phyloP scores from a whole-genome alignment of 73 alveolate genomes.

The Paramecium primaurelia region DNA sequence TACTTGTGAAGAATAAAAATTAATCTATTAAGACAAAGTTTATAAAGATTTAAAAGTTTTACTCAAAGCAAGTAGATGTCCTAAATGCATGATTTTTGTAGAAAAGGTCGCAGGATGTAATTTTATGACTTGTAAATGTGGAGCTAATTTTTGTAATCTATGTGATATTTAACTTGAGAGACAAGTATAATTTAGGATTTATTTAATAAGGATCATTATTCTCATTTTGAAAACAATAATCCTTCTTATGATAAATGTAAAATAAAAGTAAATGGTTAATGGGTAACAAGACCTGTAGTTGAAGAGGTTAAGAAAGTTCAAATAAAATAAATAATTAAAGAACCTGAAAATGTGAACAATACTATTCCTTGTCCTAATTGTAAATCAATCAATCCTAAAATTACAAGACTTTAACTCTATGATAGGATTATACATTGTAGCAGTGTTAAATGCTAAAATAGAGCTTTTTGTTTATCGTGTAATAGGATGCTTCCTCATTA shows the following conservation, averaged over 20 bases:
- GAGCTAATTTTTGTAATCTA: neutral
- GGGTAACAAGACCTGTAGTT: neutral
- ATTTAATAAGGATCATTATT: neutral
- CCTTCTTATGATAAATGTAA: neutral
- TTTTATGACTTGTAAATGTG: slow-evolving; percentile 7
- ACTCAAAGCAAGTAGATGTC: neutral
- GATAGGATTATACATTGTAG: neutral
- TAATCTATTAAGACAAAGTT: neutral
- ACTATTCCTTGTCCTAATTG: neutral
- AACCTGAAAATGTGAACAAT: neutral
- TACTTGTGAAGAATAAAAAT: neutral
- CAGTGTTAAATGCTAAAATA: neutral
- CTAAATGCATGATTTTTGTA: neutral
- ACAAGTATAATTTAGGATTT: neutral
- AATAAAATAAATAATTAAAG: neutral
- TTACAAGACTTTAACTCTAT: neutral
- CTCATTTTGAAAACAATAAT: neutral
- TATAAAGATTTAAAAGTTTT: neutral
- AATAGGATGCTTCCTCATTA: neutral
- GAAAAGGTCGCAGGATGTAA: slow-evolving; percentile 12
- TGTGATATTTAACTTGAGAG: neutral
- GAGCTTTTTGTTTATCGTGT: neutral
- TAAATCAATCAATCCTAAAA: neutral
- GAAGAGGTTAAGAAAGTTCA: neutral
- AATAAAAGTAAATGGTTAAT: neutral